Base-by-base conservation (phyloP, 345 rosid species). In the Gossypium arboreum region DNA sequence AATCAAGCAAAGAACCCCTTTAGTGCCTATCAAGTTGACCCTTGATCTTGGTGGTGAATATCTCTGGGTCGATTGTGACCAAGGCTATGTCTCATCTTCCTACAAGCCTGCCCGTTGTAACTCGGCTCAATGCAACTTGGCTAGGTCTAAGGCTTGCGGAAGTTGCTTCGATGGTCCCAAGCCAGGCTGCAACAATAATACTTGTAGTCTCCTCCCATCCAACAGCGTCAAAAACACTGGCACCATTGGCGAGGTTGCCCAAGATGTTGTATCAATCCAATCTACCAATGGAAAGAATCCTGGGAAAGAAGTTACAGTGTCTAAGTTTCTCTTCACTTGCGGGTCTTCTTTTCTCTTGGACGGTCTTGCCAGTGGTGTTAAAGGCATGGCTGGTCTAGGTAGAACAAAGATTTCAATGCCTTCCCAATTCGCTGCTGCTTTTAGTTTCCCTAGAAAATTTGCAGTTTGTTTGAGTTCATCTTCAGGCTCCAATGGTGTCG, bases 1-100 rank as follows among this genome's bases (percentile, higher is more conserved):
- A 7, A 70, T 81, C 64, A 74, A 74, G 7, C 83, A 81, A 54
- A 77, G 83, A 24, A 34, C 41, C 7, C 56, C 56, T 51, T 51
- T 51, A 51, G 56, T 51, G 56, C 56, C 56, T 51, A 15, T 51
- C 56, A 51, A 51, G 56, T 51, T 51, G 56, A 51, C 56, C n/a
- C n/a, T 51, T 15, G 56, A 51, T 51, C 56, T 51, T 15, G 56
- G 56, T 51, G n/a, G n/a, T 15, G 56, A 13, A 3, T 15, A 16
- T 3, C n/a, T 51, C 17, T 51, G 56, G 56, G n/a, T 51, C 56
- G 56, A 51, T 51, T 51, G 56, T 51, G 56, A 51, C 16, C 16
- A 15, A 51, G 56, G 16, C 58, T 54, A 55, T n/a, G 24, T 55
- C 25, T 55, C 59, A 18, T 55, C 59, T 8, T 7, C 59, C 59